Conservation (phyloP, 1,139 yeast species). For the Taphrina confusa region DNA sequence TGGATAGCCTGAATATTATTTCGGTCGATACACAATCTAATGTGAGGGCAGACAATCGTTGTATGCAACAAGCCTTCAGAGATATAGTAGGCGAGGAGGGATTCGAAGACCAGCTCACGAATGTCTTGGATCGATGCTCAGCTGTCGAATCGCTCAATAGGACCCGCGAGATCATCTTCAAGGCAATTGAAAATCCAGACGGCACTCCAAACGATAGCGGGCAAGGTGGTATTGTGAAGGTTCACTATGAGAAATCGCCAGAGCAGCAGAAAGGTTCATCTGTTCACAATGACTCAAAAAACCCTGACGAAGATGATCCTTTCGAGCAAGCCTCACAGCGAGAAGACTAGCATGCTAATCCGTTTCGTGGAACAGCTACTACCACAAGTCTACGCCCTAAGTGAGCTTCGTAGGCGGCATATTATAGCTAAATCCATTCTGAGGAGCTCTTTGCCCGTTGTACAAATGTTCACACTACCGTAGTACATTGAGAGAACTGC, state of each 20-base stretch:
- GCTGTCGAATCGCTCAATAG: conserved; percentile 79
- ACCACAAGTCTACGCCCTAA: too few species aligned
- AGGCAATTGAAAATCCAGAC: conserved; percentile 54
- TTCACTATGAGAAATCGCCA: conserved; percentile 21
- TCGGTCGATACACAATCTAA: conserved; percentile 70
- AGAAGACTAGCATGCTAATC: too few species aligned
- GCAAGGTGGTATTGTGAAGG: conserved; percentile 32
- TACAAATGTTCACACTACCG: too few species aligned
- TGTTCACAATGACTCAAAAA: conserved; percentile 3
- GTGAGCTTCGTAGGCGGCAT: too few species aligned
- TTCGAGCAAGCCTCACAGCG: neutral
- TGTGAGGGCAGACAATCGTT: conserved; percentile 78
- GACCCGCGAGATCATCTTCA: conserved; percentile 74
- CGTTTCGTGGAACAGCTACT: too few species aligned
- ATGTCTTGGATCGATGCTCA: conserved; percentile 69
- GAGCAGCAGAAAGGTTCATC: neutral
- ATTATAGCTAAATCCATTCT: too few species aligned
- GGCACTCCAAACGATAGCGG: conserved; percentile 20
- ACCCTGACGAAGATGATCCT: conserved; percentile 9
- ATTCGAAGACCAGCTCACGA: conserved; percentile 66
- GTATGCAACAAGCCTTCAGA: conserved; percentile 87
- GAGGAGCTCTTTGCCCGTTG: too few species aligned
- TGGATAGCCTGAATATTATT: conserved; percentile 74
- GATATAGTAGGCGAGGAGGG: conserved; percentile 74
- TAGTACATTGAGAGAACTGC: too few species aligned